These are phyloP conservation scores for Acacia crassicarpa DNA, from an alignment of 306 rosid species.

Conservation along the genomic window DNA sequence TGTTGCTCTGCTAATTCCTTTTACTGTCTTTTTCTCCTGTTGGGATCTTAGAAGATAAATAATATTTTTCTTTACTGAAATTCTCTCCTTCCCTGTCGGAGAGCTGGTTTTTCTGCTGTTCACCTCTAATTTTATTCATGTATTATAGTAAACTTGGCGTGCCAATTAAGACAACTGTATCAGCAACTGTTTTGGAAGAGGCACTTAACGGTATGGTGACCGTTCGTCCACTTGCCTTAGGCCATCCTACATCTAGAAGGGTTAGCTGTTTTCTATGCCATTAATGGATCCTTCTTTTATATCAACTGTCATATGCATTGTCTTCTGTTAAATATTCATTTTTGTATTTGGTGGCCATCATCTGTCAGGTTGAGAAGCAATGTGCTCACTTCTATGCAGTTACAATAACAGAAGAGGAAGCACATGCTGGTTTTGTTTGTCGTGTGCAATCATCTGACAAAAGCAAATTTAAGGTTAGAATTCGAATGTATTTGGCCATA, in stretches of 20 bases:
- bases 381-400: conserved; percentile 94
- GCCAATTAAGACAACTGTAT: conserved; percentile 95
- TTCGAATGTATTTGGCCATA: conserved; percentile 18
- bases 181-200: conserved; percentile 93
- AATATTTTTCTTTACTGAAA: background rate
- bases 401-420: conserved; percentile 77
- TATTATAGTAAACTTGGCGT: conserved; percentile 93
- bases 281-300: conserved; percentile 10
- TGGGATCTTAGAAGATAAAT: conserved; percentile 3
- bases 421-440: conserved; percentile 89
- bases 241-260: conserved; percentile 67
- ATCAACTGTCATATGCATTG: conserved; percentile 1
- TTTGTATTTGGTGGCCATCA: conserved; percentile 29
- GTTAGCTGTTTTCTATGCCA: conserved; percentile 34
- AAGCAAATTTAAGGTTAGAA: conserved; percentile 95
- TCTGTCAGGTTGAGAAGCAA: conserved; percentile 92
- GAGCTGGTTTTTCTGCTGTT: conserved; percentile 6
- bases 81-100: background rate
- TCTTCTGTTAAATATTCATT: background rate
- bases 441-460: conserved; percentile 90
- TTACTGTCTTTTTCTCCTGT: conserved; percentile 6
- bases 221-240: conserved; percentile 71
- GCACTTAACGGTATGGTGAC: conserved; percentile 80
- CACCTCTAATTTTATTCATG: conserved; percentile 24
- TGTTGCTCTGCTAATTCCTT: conserved; percentile 23